These are phyloP conservation scores for Candida caryicola DNA, from an alignment of 805 yeast genomes.

Conservation along the genomic window DNA sequence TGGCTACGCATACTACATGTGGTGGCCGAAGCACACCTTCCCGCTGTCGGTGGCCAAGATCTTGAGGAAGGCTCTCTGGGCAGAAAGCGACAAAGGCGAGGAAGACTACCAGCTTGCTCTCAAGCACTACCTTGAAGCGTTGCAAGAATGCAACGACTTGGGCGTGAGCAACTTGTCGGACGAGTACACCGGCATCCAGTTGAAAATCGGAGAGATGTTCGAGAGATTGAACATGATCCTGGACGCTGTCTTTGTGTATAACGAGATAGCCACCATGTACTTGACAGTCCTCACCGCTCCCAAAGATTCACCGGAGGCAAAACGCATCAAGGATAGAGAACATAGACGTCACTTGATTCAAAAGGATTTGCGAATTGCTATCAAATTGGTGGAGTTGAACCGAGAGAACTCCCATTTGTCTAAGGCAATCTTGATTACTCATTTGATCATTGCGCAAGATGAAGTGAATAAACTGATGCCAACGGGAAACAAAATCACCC, in stretches of 20 bases:
- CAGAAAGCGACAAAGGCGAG: constrained; percentile 68
- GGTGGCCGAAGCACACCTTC: constrained; percentile 68
- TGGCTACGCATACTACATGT: constrained; percentile 37
- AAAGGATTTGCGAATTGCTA: constrained; percentile 65
- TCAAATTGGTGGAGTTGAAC: constrained; percentile 62
- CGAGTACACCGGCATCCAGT: constrained; percentile 86
- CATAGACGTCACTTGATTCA: constrained; percentile 60
- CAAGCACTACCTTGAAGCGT: constrained; percentile 69
- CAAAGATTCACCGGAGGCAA: constrained; percentile 17
- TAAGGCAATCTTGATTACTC: constrained; percentile 59
- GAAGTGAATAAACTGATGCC: constrained; percentile 50
- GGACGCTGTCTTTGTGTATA: constrained; percentile 66
- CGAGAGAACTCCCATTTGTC: constrained; percentile 45
- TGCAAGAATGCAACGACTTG: constrained; percentile 56
- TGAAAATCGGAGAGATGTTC: constrained; percentile 84
- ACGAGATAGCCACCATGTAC: constrained; percentile 61
- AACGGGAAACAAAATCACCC: constrained; percentile 6
- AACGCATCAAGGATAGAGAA: constrained; percentile 19
- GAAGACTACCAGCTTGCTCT: constrained; percentile 67
- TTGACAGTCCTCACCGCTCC: constrained; percentile 46
- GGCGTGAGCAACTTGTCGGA: constrained; percentile 60
- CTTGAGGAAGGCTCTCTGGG: constrained; percentile 76
- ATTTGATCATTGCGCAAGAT: constrained; percentile 61
- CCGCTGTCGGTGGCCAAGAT: constrained; percentile 68
- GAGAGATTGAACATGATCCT: constrained; percentile 61